Conservation (phyloP, 768 basidiomycete species). For the Suillus americanus region DNA sequence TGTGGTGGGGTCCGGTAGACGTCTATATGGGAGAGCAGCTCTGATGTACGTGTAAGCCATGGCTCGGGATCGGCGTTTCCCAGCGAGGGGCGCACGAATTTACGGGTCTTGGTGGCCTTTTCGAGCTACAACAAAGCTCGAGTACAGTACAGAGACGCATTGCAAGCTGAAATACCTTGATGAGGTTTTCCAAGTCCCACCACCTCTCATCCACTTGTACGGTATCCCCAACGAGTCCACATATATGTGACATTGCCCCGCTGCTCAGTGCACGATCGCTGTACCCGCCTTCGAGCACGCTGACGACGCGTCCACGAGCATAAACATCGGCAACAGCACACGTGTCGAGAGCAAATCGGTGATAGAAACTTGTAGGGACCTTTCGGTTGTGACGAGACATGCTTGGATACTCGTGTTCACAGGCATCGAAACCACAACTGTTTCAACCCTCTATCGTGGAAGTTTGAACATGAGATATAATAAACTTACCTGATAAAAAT, state of each 20-base stretch:
- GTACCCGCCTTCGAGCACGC: constrained; percentile 95
- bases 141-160: background rate
- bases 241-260: constrained; percentile 79
- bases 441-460: background rate
- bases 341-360: constrained; percentile 77
- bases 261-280: constrained; percentile 86
- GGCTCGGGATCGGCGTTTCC: constrained; percentile 35
- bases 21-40: constrained; percentile 16
- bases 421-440: constrained; percentile 94
- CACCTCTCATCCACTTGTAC: constrained; percentile 44
- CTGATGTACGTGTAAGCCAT: constrained; percentile 61
- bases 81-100: constrained; percentile 41
- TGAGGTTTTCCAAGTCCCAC: constrained; percentile 66
- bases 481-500: constrained; percentile 80
- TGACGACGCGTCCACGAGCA: constrained; percentile 71
- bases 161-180: constrained; percentile 41
- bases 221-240: constrained; percentile 50
- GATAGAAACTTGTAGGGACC: constrained; percentile 84
- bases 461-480: background rate
- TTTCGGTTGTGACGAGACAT: constrained; percentile 95
- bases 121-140: constrained; percentile 49
- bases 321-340: constrained; percentile 61
- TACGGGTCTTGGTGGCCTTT: constrained; percentile 59
- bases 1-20: constrained; percentile 8
- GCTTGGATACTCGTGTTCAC: constrained; percentile 82